phyloP scores from a whole-genome alignment of 2,329 filamentous ascomycete genomes.

The Aureobasidium sp. region DNA sequence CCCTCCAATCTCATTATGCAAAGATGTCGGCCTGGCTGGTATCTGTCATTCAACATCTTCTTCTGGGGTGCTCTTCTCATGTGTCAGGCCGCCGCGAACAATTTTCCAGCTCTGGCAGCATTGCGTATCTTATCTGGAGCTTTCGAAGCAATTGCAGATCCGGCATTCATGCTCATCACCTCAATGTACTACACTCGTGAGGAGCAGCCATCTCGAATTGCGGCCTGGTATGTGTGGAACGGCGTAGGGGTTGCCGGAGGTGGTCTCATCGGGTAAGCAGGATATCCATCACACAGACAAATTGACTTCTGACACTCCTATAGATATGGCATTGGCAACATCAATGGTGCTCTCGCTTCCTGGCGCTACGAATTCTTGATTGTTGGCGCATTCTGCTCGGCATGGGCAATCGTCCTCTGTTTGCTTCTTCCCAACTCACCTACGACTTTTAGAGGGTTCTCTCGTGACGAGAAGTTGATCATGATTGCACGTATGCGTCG shows the following conservation, averaged over 20 bases:
- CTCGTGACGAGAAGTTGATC: slow-evolving; percentile 45
- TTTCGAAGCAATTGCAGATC: slow-evolving; percentile 51
- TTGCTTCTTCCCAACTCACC: slow-evolving; percentile 53
- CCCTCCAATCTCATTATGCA: slow-evolving; percentile 50
- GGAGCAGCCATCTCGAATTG: slow-evolving; percentile 50
- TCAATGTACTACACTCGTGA: slow-evolving; percentile 45
- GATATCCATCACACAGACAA: not conserved
- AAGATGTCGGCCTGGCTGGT: slow-evolving; percentile 42
- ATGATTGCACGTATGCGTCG: slow-evolving; percentile 48
- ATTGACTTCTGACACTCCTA: not conserved
- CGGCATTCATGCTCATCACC: slow-evolving; percentile 45
- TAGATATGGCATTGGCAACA: slow-evolving; percentile 53
- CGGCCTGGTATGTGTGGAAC: slow-evolving; percentile 54
- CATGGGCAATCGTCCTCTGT: slow-evolving; percentile 54
- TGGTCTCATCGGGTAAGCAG: slow-evolving; percentile 39
- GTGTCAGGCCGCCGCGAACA: slow-evolving; percentile 30
- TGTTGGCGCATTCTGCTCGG: slow-evolving; percentile 48
- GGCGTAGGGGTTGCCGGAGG: slow-evolving; percentile 54
- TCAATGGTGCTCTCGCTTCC: slow-evolving; percentile 47
- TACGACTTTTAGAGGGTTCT: slow-evolving; percentile 47
- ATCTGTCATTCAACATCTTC: slow-evolving; percentile 45
- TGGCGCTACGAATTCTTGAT: slow-evolving; percentile 66
- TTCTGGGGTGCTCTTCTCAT: slow-evolving; percentile 44
- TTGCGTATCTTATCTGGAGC: slow-evolving; percentile 52
- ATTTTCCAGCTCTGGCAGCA: slow-evolving; percentile 49